These are phyloP conservation scores for Penicillium sp. DNA, from an alignment of 2,329 filamentous ascomycete genomes.

Conservation along the genomic window DNA sequence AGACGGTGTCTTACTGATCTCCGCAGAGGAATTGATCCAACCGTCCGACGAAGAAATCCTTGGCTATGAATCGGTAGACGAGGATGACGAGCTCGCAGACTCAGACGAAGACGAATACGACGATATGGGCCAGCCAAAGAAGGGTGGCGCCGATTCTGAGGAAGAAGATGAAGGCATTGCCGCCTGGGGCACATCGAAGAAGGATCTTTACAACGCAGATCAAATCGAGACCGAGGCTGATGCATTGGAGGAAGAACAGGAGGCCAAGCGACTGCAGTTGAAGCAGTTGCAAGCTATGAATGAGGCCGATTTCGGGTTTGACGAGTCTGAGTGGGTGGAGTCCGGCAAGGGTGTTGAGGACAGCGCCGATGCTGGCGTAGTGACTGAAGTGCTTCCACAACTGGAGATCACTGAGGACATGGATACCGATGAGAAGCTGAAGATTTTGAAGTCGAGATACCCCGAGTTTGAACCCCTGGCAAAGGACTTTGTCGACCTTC, in stretches of 20 bases:
- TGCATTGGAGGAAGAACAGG: constrained; percentile 82
- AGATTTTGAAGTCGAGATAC: constrained; percentile 69
- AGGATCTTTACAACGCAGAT: constrained; percentile 90
- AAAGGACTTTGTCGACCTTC: constrained; percentile 67
- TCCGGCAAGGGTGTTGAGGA: constrained; percentile 41
- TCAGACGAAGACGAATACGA: constrained; percentile 34
- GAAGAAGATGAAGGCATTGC: constrained; percentile 51
- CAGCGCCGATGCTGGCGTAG: constrained; percentile 47
- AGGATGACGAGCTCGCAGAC: constrained; percentile 28
- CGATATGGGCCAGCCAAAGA: constrained; percentile 20
- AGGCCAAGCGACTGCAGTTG: constrained; percentile 77
- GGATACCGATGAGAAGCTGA: constrained; percentile 62
- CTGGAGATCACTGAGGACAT: constrained; percentile 73
- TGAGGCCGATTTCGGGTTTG: constrained; percentile 86
- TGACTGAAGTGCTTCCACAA: constrained; percentile 79
- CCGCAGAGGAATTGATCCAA: constrained; percentile 49
- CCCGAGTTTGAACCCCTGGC: constrained; percentile 84
- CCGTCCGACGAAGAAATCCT: constrained; percentile 57
- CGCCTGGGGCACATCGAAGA: constrained; percentile 79
- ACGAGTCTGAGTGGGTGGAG: constrained; percentile 75
- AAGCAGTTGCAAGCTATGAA: constrained; percentile 84
- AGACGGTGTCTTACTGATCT: constrained; percentile 13
- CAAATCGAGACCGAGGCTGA: constrained; percentile 59
- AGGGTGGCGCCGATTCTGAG: constrained; percentile 21
- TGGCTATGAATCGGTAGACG: constrained; percentile 35